phyloP scores from a whole-genome alignment of 2,329 filamentous ascomycete species.

The Cercospora sp. region DNA sequence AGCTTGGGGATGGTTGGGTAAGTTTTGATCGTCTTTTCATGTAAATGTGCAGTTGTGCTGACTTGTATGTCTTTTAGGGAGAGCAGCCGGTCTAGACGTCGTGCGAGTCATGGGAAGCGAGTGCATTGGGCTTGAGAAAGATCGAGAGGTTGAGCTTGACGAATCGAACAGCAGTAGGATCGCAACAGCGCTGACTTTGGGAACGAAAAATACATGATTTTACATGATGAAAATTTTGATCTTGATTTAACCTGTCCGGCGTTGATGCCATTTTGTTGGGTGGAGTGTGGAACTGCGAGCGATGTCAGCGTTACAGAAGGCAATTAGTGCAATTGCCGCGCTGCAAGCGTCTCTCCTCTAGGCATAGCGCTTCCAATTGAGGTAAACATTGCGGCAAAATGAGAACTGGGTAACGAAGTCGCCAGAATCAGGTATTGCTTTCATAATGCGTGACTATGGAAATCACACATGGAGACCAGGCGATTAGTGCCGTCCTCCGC shows the following conservation, averaged over 20 bases:
- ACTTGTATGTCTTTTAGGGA: not conserved
- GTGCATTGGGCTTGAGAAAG: not conserved
- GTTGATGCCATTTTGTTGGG: not conserved
- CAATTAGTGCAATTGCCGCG: not conserved
- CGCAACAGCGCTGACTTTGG: not conserved
- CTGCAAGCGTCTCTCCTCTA: not conserved
- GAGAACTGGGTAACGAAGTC: not conserved
- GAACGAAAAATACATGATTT: not conserved
- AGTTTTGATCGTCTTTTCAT: not conserved
- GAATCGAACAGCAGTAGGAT: not conserved
- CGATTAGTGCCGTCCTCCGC: constrained; percentile 42
- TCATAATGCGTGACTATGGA: constrained; percentile 31
- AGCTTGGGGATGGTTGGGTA: constrained; percentile 1
- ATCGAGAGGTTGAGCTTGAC: not conserved
- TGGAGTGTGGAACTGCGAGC: not conserved
- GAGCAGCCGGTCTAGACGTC: not conserved
- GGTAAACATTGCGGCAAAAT: not conserved
- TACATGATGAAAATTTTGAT: not conserved
- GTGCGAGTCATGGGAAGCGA: not conserved
- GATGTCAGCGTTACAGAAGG: not conserved
- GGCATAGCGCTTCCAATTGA: not conserved
- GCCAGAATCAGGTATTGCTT: constrained; percentile 25
- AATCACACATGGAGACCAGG: constrained; percentile 40
- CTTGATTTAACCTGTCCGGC: not conserved
- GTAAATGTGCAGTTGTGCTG: not conserved